These are phyloP conservation scores for Terana coerulea DNA, from an alignment of 768 basidiomycete species.

Conservation along the genomic window DNA sequence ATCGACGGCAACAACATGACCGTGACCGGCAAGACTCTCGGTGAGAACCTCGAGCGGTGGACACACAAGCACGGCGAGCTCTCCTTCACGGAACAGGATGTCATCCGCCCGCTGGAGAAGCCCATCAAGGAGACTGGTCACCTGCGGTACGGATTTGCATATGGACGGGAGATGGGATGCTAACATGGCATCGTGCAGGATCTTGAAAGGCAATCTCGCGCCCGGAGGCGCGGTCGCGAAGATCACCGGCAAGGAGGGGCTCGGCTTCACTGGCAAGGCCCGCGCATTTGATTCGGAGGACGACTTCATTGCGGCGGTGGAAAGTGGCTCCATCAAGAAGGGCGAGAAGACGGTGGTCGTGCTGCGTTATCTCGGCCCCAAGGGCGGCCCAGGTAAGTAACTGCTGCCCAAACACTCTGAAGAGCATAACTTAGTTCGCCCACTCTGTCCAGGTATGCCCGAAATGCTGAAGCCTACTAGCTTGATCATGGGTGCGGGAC, in stretches of 20 bases:
- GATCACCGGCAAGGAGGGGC: conserved; percentile 94
- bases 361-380: conserved; percentile 92
- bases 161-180: too few relatives aligned
- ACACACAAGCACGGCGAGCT: conserved; percentile 75
- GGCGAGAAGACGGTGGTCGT: conserved; percentile 97
- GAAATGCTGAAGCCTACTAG: conserved; percentile 99
- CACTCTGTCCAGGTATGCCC: conserved; percentile 90
- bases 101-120: conserved; percentile 82
- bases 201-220: conserved; percentile 88
- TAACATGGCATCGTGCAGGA: conserved; percentile 44
- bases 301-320: conserved; percentile 83
- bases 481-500: conserved; percentile 97
- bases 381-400: conserved; percentile 86
- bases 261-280: conserved; percentile 87
- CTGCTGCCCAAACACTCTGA: neutral
- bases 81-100: conserved; percentile 64
- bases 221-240: conserved; percentile 96
- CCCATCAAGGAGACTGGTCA: conserved; percentile 91
- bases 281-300: conserved; percentile 90
- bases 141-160: conserved; percentile 55
- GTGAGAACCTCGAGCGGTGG: conserved; percentile 92
- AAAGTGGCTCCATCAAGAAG: conserved; percentile 82
- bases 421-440: neutral
- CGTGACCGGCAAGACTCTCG: conserved; percentile 85
- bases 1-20: conserved; percentile 92